A percentile compares a stretch with the other conserved stretches of the same genome.
Conservation (phyloP, 1,139 yeast genomes). For the Debaryomyces psychrophilus region DNA sequence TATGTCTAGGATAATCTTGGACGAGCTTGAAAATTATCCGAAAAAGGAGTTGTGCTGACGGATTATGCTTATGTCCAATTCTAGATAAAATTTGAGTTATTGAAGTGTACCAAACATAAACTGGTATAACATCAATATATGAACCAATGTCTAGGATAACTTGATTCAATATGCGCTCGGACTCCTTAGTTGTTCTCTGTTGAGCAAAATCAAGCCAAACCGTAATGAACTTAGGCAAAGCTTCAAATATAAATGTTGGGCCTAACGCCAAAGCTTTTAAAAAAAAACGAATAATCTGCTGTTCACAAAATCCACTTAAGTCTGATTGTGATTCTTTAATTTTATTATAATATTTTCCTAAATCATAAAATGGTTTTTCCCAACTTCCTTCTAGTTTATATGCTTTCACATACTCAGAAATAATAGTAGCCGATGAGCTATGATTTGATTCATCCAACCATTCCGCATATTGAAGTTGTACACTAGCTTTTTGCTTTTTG, state of each 20-base stretch:
- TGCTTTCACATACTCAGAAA: conserved; percentile 67
- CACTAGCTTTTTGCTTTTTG: conserved; percentile 42
- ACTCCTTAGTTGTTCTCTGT: conserved; percentile 28
- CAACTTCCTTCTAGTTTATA: conserved; percentile 59
- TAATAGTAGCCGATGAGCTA: conserved; percentile 73
- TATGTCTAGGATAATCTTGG: conserved; percentile 73
- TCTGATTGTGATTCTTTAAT: conserved; percentile 64
- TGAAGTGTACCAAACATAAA: conserved; percentile 79
- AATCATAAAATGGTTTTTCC: conserved; percentile 80
- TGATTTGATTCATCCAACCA: conserved; percentile 92
- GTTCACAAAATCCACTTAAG: conserved; percentile 65
- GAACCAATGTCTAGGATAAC: conserved; percentile 58
- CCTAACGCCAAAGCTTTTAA: conserved; percentile 71
- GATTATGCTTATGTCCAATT: conserved; percentile 62
- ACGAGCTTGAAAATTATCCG: conserved; percentile 60
- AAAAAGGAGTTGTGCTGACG: conserved; percentile 59
- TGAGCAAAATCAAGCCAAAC: conserved; percentile 88
- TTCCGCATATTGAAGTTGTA: conserved; percentile 76
- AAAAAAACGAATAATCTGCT: conserved; percentile 64
- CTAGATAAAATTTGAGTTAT: conserved; percentile 86
- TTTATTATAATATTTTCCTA: conserved; percentile 81
- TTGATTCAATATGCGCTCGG: conserved; percentile 43
- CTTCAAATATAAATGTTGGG: conserved; percentile 73
- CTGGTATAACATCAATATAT: conserved; percentile 53
- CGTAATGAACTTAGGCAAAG: conserved; percentile 85